Percentiles rank a stretch among this genome's conserved stretches.
phyloP scores from a whole-genome alignment of 805 yeast genomes.

The Saccharomyces paradoxus region DNA sequence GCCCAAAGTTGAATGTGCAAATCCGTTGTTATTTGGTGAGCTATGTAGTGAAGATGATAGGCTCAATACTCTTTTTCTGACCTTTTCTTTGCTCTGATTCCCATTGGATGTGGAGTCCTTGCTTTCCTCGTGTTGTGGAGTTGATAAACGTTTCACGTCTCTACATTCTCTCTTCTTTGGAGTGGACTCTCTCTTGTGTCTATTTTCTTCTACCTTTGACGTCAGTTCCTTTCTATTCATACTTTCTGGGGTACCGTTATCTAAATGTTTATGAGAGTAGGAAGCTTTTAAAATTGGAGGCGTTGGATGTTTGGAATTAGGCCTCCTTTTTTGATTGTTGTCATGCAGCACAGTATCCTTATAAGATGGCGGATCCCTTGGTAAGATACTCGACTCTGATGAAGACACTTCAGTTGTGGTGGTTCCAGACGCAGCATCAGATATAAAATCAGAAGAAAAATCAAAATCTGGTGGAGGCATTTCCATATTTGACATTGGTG shows the following conservation, averaged over 20 bases:
- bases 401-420: neutral
- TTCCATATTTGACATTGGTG: slow-evolving; percentile 27
- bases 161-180: neutral
- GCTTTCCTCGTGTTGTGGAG: neutral
- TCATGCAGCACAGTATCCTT: slow-evolving; percentile 16
- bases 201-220: neutral
- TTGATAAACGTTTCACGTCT: neutral
- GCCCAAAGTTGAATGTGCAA: neutral
- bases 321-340: neutral
- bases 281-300: neutral
- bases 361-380: slow-evolving; percentile 32
- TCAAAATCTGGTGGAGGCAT: slow-evolving; percentile 19
- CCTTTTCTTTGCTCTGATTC: neutral
- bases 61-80: neutral
- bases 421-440: neutral
- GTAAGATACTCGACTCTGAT: slow-evolving; percentile 5
- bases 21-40: neutral
- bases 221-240: neutral
- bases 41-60: neutral
- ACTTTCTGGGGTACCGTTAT: neutral
- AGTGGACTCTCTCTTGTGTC: neutral
- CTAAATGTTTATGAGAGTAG: neutral
- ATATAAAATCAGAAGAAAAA: slow-evolving; percentile 4
- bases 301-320: neutral
- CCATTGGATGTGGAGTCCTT: neutral